A percentile compares a stretch with the other conserved stretches of the same genome.
Conservation (phyloP, 179 eudicot species). For the Silene coronaria region DNA sequence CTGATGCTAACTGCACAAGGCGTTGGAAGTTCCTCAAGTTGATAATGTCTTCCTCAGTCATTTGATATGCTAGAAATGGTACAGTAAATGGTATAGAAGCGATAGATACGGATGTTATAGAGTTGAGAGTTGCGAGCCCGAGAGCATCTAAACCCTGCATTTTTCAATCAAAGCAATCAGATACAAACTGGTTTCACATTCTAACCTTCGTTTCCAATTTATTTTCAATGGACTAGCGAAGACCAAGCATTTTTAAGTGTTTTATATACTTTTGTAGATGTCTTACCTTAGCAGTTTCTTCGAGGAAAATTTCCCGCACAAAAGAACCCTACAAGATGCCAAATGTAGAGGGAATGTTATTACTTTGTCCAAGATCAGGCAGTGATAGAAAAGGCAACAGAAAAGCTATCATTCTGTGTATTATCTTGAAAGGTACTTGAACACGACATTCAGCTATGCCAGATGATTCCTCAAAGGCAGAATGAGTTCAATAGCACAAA, state of each 20-base stretch:
- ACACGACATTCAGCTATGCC: neutral
- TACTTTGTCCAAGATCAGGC: neutral
- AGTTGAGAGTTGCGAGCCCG: conserved; percentile 67
- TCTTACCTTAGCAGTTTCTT: conserved; percentile 80
- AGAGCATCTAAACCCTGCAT: conserved; percentile 91
- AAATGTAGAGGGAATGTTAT: neutral
- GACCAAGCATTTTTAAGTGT: neutral
- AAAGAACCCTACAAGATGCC: conserved; percentile 58
- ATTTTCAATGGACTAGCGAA: neutral
- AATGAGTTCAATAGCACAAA: conserved; percentile 6
- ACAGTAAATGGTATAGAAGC: conserved; percentile 48
- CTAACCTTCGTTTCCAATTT: neutral
- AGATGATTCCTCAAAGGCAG: neutral
- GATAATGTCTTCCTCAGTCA: conserved; percentile 67
- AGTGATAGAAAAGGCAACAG: neutral
- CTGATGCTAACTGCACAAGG: conserved; percentile 54
- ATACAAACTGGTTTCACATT: neutral
- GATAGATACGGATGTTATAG: conserved; percentile 40
- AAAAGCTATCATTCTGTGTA: neutral
- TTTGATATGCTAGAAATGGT: conserved; percentile 31
- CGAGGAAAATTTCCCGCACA: conserved; percentile 73
- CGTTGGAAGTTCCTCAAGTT: conserved; percentile 72
- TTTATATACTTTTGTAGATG: neutral
- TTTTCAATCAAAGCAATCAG: conserved; percentile 14
- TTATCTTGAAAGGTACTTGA: neutral